Evolutionary conservation across 495 filamentous ascomycete species (phyloP), one percentile per base, ranked within the genome.

Genomic region (Daldinia loculata): DNA sequence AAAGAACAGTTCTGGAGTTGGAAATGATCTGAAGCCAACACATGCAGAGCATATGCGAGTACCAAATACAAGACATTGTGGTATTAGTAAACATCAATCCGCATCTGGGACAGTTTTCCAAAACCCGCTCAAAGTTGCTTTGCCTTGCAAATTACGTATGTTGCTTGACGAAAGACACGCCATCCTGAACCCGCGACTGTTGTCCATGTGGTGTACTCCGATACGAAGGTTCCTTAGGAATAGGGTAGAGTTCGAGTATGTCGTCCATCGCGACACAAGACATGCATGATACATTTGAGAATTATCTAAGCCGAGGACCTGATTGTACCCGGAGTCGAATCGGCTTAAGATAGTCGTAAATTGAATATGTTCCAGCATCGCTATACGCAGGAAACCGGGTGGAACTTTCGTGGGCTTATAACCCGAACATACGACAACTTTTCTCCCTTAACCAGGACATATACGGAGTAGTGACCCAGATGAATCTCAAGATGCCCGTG

Each of bases 221-320:
- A 53, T 39, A 38, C 27, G 30, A 14, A 39, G 27, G 29, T 0
- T 38, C 43, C 5, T 59, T 43, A 43, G 36, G 22, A 26, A 14
- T 36, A 60, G 26, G 52, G 41, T 36, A 38, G 26, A 29, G 27
- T 29, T 29, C 6, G 27, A 43, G 32, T 59, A 56, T 19, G 41
- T 64, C 36, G 52, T 48, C 45, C 6, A 22, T 30, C n/a, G 41
- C 48, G 38, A 36, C 38, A 57, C 63, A 38, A 53, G 24, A 32
- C 36, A 64, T 72, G 60, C 69, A 72, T 64, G 19, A 11, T 48
- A 51, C 39, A 59, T 72, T 26, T 17, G 34, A 36, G 12, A 60
- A 56, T 8, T 32, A 24, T 56, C 39, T 48, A 67, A 34, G 24
- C 55, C 52, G 22, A 58, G n/a, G 30, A 27, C 30, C 29, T 26